A percentile compares a stretch with the other conserved stretches of the same genome.
These are phyloP conservation scores for Xylariaceae sp. DNA, from an alignment of 2,329 filamentous ascomycete genomes.

Conservation along the genomic window DNA sequence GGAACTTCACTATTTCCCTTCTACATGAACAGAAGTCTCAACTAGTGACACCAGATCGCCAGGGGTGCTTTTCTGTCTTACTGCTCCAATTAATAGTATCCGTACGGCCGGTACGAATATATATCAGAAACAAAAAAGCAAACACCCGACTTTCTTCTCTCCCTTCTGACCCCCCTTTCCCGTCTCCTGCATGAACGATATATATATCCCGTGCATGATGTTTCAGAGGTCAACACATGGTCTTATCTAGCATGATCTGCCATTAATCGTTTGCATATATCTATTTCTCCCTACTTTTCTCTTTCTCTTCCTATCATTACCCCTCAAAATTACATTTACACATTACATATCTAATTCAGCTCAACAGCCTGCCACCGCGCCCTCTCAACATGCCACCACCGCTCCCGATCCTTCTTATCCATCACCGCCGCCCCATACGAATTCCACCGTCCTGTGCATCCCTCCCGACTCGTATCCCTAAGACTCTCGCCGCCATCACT, in stretches of 20 bases:
- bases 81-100: no score
- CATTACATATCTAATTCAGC: conserved; percentile 4
- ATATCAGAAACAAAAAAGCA: not conserved
- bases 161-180: no score
- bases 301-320: no score
- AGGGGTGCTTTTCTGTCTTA: no score
- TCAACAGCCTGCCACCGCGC: conserved; percentile 37
- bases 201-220: not conserved
- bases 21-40: no score
- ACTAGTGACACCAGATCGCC: no score
- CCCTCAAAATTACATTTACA: no score
- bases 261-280: not conserved
- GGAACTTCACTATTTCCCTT: no score
- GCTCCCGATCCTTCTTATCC: conserved; percentile 45
- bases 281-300: not conserved
- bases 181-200: not conserved
- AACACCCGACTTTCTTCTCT: no score
- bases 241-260: no score
- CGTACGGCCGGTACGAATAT: not conserved
- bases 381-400: conserved; percentile 48
- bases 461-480: conserved; percentile 30
- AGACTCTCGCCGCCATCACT: conserved; percentile 44
- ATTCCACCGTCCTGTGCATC: conserved; percentile 47
- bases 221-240: no score
- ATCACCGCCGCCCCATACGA: conserved; percentile 15